Conservation (phyloP, 345 rosid species). For the Mercurialis annua region DNA sequence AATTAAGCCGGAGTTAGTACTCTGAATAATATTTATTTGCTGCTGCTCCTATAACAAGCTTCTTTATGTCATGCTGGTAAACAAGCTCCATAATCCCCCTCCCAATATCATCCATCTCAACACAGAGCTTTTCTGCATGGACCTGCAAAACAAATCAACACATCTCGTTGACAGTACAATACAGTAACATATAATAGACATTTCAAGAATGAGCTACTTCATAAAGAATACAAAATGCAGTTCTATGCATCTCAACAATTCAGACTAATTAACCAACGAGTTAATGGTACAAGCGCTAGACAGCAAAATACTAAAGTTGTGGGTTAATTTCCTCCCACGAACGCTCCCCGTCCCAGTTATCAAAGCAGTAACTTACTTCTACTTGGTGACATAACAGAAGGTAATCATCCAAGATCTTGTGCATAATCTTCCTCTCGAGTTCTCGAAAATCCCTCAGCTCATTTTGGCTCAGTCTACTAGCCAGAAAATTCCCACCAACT, state of each 20-base stretch:
- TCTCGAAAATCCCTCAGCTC: conserved; percentile 10
- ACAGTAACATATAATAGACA: no score
- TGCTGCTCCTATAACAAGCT: conserved; percentile 81
- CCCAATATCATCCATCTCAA: conserved; percentile 50
- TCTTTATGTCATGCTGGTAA: conserved; percentile 43
- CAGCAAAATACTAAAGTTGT: no score
- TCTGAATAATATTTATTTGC: conserved; percentile 48
- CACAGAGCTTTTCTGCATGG: conserved; percentile 32
- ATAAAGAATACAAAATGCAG: not conserved
- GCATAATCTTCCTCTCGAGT: conserved; percentile 24
- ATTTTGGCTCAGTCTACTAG: conserved; percentile 1
- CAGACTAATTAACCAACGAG: no score
- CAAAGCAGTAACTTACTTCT: conserved; percentile 19
- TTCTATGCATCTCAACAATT: not conserved
- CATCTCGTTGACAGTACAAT: not conserved
- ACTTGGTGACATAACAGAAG: conserved; percentile 26
- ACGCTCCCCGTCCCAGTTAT: no score
- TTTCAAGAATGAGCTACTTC: not conserved
- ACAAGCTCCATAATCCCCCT: conserved; percentile 70
- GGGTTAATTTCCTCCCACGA: no score
- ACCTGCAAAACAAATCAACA: conserved; percentile 35
- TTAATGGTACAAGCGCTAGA: no score
- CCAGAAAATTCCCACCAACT: conserved; percentile 14
- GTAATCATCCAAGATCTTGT: conserved; percentile 31
- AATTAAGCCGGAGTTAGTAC: conserved; percentile 27